Conservation (phyloP, 441 rosid species). For the Brassica hybrid region DNA sequence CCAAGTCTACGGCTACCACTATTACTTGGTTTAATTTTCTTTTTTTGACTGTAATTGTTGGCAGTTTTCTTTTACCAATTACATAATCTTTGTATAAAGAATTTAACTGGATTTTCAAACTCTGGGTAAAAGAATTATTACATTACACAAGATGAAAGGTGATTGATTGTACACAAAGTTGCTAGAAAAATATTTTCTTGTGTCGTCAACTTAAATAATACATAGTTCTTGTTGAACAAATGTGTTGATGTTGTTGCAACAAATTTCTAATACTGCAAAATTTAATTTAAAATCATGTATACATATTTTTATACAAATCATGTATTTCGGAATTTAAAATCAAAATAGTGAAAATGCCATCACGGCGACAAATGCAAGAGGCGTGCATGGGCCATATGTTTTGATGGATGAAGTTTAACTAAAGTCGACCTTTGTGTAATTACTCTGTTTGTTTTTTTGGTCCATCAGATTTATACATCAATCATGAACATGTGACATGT, state of each 20-base stretch:
- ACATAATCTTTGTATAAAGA: background rate
- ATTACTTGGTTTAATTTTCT: too few species aligned
- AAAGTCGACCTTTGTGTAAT: constrained; percentile 19
- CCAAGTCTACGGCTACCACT: too few species aligned
- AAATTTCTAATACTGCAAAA: background rate
- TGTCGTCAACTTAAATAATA: background rate
- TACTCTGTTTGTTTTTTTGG: constrained; percentile 22
- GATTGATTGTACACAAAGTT: background rate
- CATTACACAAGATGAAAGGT: background rate
- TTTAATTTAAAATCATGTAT: background rate
- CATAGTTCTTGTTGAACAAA: background rate
- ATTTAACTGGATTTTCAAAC: background rate
- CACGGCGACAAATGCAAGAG: constrained; percentile 17
- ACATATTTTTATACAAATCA: background rate
- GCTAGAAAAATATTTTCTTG: background rate
- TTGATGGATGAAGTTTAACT: constrained; percentile 32
- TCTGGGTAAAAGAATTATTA: background rate
- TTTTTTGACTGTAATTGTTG: background rate
- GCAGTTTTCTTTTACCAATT: background rate
- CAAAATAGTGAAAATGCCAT: constrained; percentile 14
- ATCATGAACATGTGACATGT: constrained; percentile 44
- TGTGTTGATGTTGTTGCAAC: background rate
- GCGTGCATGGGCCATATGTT: constrained; percentile 24
- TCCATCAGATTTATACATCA: constrained; percentile 33
- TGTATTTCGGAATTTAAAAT: constrained; percentile 1